Base-by-base conservation (phyloP, 169 alveolate genomes). In the Cyclospora cayetanensis region DNA sequence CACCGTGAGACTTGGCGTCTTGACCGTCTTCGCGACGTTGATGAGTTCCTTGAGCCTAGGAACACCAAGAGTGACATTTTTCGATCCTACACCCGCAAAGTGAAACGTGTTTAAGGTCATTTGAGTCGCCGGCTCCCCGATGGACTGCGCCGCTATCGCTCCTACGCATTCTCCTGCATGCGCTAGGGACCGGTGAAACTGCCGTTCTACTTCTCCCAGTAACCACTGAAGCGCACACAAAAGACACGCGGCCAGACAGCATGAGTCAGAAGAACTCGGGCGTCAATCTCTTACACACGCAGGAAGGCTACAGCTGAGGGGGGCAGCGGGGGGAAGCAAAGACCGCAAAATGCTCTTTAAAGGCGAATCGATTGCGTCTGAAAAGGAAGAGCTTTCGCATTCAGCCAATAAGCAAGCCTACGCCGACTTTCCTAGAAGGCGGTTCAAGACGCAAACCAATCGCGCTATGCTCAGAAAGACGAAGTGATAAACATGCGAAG, bases 41-140 rank as follows among this genome's bases (percentile, higher is more conserved):
- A 99, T 98, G 79, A 99, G 94, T 97, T 99, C 99, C 96, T 98
- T 98, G 82, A 99, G 96, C 91, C 99, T 98, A 1, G 99, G 99
- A n/a, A 98, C 99, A 83, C 99, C 99, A 85, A 99, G 96, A 27
- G 99, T 99, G 65, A 99, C 99, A 96, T 99, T 99, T 95, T 99
- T 99, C 60, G 99, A 97, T 35, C 99, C 98, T 42, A 98, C 99
- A 86, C 94, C 99, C 31, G 99, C 99, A 95, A 98, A 98, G 96
- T 99, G 99, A 97, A 99, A 99, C 46, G 99, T 99, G 95, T 99
- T 99, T 74, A 99, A 96, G 25, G 99, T 99, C 99, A 99, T 99
- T 95, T 99, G 99, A 20, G 99, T 99, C 5, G 99, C 99, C 27
- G 99, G 99, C 92, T 99, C 99, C 74, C 99, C 99, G 39, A 99